Conservation (phyloP, 2,329 filamentous ascomycete genomes). For the Tolypocladium album region DNA sequence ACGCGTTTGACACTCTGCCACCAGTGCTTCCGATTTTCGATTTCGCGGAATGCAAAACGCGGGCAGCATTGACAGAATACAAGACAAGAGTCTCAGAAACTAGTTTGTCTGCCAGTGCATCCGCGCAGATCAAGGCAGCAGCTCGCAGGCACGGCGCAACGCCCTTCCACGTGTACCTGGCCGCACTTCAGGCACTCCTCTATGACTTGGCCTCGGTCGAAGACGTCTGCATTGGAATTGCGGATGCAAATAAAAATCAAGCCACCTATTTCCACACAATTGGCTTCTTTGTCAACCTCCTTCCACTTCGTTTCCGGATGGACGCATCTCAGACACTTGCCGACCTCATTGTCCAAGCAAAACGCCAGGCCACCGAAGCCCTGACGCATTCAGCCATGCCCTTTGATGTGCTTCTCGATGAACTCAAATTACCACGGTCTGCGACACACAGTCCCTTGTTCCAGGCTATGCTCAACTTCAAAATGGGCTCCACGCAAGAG, state of each 20-base stretch:
- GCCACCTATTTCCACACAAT: constrained; percentile 20
- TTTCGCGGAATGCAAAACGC: background rate
- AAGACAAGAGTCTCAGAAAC: background rate
- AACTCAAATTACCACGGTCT: constrained; percentile 28
- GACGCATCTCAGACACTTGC: constrained; percentile 9
- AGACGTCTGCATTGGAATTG: constrained; percentile 36
- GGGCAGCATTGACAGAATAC: background rate
- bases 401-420: constrained; percentile 31
- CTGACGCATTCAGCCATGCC: constrained; percentile 19
- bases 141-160: constrained; percentile 8
- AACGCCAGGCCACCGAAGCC: constrained; percentile 17
- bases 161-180: constrained; percentile 35
- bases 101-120: constrained; percentile 1
- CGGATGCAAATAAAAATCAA: constrained; percentile 32
- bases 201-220: constrained; percentile 17
- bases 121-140: constrained; percentile 10
- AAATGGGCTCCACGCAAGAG: background rate
- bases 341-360: constrained; percentile 13
- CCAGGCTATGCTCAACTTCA: constrained; percentile 33
- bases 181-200: constrained; percentile 26
- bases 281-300: constrained; percentile 37
- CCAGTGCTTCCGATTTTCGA: constrained; percentile 16
- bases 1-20: background rate
- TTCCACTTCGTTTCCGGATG: constrained; percentile 30
- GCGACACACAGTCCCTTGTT: constrained; percentile 30